Conservation (phyloP, 805 yeast species). For the Cephaloascus albidus region DNA sequence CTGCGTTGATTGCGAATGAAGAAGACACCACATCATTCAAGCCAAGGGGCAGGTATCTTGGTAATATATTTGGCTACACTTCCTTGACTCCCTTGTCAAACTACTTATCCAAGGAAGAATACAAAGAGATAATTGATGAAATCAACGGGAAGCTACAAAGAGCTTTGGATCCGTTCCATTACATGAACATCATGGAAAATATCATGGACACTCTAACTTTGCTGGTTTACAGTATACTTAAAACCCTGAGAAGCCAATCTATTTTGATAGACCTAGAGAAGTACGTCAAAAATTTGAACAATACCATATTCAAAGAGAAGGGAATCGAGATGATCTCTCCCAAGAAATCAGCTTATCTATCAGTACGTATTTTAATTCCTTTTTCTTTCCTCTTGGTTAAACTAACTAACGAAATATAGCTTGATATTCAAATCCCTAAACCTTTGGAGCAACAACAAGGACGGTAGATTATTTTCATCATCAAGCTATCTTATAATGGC, state of each 20-base stretch:
- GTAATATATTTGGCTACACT: conserved; percentile 38
- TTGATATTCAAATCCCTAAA: conserved; percentile 45
- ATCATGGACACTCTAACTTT: conserved; percentile 30
- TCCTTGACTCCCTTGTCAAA: conserved; percentile 40
- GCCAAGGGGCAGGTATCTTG: conserved; percentile 27
- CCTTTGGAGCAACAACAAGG: no score
- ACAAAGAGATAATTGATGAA: conserved; percentile 24
- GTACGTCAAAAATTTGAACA: conserved; percentile 24
- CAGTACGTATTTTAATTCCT: conserved; percentile 20
- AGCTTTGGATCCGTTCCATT: conserved; percentile 28
- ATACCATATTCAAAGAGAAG: conserved; percentile 8
- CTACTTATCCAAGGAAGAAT: conserved; percentile 26
- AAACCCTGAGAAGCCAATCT: conserved; percentile 15
- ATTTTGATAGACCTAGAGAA: conserved; percentile 30
- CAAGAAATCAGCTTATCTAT: conserved; percentile 41
- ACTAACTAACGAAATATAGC: conserved; percentile 6
- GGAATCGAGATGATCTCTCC: conserved; percentile 39
- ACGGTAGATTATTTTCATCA: no score
- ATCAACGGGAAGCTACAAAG: conserved; percentile 32
- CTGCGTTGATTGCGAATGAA: conserved; percentile 25
- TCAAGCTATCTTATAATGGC: no score
- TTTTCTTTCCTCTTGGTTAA: not conserved
- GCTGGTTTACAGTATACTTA: conserved; percentile 17
- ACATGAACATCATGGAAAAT: conserved; percentile 20
- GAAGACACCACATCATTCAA: conserved; percentile 12